Evolutionary conservation across 2,329 filamentous ascomycete genomes (phyloP), one percentile per base, ranked within the genome.

Genomic region (Xylaria sp.): DNA sequence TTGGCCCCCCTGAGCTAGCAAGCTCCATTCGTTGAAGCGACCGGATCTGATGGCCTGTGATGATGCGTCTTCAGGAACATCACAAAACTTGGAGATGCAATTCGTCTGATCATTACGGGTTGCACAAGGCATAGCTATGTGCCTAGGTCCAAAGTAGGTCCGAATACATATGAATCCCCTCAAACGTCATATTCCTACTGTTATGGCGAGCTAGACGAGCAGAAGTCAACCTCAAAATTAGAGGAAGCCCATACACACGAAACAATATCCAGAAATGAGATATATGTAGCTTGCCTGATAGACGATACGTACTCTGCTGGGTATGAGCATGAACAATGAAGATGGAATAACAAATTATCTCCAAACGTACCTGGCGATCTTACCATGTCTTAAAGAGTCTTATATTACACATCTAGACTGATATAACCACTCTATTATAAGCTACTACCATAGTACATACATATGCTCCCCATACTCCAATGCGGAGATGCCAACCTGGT

Each of bases 91-190:
- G 29, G 3, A 13, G 6, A 13, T 7, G 11, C 29, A 34, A 34
- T 13, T 11, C 29, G 29, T 34, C 5, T 34, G 16, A 13, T 34
- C 29, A 13, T 11, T 34, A 13, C 11, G 4, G 16, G n/a, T n/a
- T 3, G 29, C 16, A 7, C 3, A 7, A 34, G 5, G 4, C 29
- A 34, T 34, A 11, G 24, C 29, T 34, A 34, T 34, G 11, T 6
- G 50, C 38, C 41, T 56, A 51, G 16, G 34, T n/a, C n/a, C n/a
- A 26, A 19, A 48, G 34, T 50, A 57, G 54, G 54, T 53, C 54
- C 54, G 54, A 57, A 57, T 46, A n/a, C n/a, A 29, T n/a, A 26
- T 24, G 18, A 21, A 39, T 29, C 17, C 22, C 38, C 13, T 39
- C 26, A 29, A 37, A n/a, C 41, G 21, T 39, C 42, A 29, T 39